Base-by-base conservation (phyloP, 805 yeast species). In the Wickerhamomyces xylosicus region DNA sequence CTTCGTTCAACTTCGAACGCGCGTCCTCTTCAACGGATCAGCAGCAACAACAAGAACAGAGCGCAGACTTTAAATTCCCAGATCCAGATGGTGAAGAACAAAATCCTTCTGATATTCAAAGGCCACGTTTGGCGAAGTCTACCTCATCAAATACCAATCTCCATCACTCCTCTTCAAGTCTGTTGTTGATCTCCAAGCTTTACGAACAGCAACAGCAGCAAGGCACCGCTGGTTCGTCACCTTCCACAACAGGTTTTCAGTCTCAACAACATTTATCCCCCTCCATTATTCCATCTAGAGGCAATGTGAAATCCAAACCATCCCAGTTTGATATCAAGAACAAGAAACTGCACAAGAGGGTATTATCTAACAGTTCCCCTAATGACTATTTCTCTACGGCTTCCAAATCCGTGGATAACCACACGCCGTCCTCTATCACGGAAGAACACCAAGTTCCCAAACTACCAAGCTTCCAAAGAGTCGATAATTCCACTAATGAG, bases 171-270 rank as follows among this genome's bases (percentile, higher is more conserved):
- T 38, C 53, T 6, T 44, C 56, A 11, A 48, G 53, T 35, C 50
- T 53, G 6, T 41, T 49, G 37, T 52, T 56, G 14, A 37, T 53
- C 34, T 53, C 56, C 5, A 50, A 45, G 37, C 21, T 53, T 22
- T 49, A 52, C 37, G 46, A 49, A 19, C 51, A 19, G 29, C 36
- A 34, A 19, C 34, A 42, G 35, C 39, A 44, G 19, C 44, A 44
- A 22, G 41, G 35, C 16, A 36, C 22, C 29, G 19, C 43, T 7
- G 13, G 37, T 8, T 14, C 42, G 13, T 33, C 33, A 15, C 44
- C 37, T 32, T 20, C 33, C 31, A 29, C 25, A 21, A 6, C 25
- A 21, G 25, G 6, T 10, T 21, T 7, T 21, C 25, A 21, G 29
- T 25, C 29, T 8, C 29, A 25, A 25, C 29, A 25, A n/a, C 14